Conservation (phyloP, 345 rosid species). For the Aquilaria sinensis region DNA sequence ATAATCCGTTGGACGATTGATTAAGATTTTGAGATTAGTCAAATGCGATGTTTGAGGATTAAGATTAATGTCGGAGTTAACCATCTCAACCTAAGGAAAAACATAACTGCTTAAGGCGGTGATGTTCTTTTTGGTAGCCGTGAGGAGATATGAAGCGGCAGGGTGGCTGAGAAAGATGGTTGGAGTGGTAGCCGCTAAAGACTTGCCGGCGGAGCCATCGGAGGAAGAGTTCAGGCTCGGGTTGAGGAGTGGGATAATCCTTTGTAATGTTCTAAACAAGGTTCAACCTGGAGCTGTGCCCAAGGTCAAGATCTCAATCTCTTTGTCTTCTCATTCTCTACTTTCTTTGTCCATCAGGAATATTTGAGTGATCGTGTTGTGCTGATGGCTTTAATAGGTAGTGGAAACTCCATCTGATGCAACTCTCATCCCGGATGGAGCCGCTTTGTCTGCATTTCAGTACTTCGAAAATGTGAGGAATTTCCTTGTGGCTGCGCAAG, state of each 20-base stretch:
- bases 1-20: no score
- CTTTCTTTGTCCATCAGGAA: not conserved
- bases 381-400: constrained; percentile 30
- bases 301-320: constrained; percentile 33
- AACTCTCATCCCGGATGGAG: constrained; percentile 69
- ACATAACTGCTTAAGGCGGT: not conserved
- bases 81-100: no score
- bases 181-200: constrained; percentile 76
- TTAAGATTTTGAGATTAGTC: no score
- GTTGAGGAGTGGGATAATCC: constrained; percentile 78
- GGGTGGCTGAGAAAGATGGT: constrained; percentile 80
- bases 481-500: constrained; percentile 73
- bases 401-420: constrained; percentile 83
- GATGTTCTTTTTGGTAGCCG: constrained; percentile 26
- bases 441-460: constrained; percentile 84
- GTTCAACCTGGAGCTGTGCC: constrained; percentile 76
- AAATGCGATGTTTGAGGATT: no score
- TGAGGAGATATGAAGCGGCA: constrained; percentile 73
- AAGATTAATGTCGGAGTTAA: no score
- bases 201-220: constrained; percentile 86
- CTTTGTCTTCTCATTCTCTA: not conserved
- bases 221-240: constrained; percentile 85
- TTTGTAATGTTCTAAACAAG: constrained; percentile 75
- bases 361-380: not conserved
- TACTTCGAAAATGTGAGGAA: constrained; percentile 89